Evolutionary conservation across 2,329 filamentous ascomycete species (phyloP).

Genomic region (Rhinocladiella similis): DNA sequence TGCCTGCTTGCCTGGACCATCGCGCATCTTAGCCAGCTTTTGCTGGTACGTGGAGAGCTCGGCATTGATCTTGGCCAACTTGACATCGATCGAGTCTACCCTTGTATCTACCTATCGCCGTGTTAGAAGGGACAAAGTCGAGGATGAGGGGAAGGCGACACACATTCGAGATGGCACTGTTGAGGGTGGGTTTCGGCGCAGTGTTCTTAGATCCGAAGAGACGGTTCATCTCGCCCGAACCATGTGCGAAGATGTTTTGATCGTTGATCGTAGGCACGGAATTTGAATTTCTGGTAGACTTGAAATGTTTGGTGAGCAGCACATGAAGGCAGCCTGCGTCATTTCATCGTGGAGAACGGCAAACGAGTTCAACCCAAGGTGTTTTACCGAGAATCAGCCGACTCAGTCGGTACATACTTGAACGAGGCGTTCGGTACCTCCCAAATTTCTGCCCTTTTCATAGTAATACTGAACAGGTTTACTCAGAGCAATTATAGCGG

Average conservation of each 20-base stretch:
- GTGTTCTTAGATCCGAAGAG: slow-evolving; percentile 88
- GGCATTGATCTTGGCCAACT: slow-evolving; percentile 86
- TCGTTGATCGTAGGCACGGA: too few relatives aligned
- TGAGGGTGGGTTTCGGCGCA: slow-evolving; percentile 85
- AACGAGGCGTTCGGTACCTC: background rate
- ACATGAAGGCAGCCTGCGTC: slow-evolving; percentile 3
- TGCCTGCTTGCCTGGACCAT: slow-evolving; percentile 88
- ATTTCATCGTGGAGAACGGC: background rate
- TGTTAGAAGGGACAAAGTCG: slow-evolving; percentile 4
- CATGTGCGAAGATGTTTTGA: too few relatives aligned
- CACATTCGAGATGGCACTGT: slow-evolving; percentile 79
- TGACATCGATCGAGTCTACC: slow-evolving; percentile 86
- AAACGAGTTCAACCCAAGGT: background rate
- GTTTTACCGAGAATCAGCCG: background rate
- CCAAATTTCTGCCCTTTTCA: too few relatives aligned
- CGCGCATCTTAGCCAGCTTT: slow-evolving; percentile 88
- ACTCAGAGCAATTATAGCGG: too few relatives aligned
- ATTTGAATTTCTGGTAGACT: too few relatives aligned
- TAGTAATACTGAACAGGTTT: too few relatives aligned
- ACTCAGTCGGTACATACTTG: background rate
- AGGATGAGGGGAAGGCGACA: slow-evolving; percentile 23
- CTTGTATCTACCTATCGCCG: slow-evolving; percentile 68
- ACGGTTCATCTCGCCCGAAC: slow-evolving; percentile 74
- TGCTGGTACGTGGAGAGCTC: slow-evolving; percentile 86
- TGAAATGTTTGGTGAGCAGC: too few relatives aligned